These are phyloP conservation scores for Nemania diffusa DNA, from an alignment of 2,329 filamentous ascomycete species.

Conservation along the genomic window DNA sequence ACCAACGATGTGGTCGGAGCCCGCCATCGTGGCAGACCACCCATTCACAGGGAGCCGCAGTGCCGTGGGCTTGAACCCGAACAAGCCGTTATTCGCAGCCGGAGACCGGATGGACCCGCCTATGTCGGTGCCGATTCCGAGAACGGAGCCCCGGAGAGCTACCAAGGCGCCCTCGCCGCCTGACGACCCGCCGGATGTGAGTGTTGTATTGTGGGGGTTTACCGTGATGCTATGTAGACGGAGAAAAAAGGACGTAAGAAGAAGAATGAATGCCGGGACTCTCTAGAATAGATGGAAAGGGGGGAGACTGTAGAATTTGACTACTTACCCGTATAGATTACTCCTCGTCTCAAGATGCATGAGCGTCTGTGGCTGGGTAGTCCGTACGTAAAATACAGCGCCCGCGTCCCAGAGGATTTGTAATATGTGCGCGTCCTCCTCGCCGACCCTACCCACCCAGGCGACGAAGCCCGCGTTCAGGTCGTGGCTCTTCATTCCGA, in stretches of 20 bases:
- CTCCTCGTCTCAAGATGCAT: constrained; percentile 64
- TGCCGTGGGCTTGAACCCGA: constrained; percentile 56
- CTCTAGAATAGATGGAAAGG: neutral
- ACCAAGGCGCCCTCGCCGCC: constrained; percentile 68
- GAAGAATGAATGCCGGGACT: neutral
- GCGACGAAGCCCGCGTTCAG: constrained; percentile 61
- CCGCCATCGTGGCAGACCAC: constrained; percentile 52
- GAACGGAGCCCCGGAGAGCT: constrained; percentile 60
- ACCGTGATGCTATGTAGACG: constrained; percentile 57
- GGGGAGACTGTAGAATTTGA: neutral
- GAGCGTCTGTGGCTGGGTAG: constrained; percentile 64
- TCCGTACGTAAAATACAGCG: constrained; percentile 62
- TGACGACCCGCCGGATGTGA: constrained; percentile 64
- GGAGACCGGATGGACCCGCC: constrained; percentile 61
- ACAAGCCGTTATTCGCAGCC: constrained; percentile 59
- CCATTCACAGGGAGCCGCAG: constrained; percentile 56
- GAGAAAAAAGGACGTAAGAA: neutral
- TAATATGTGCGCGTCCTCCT: constrained; percentile 60
- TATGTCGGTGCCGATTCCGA: constrained; percentile 66
- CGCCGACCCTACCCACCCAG: constrained; percentile 57
- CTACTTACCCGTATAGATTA: constrained; percentile 57
- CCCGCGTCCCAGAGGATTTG: constrained; percentile 59
- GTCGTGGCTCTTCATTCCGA: constrained; percentile 60
- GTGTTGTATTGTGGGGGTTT: constrained; percentile 62
- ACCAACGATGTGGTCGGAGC: constrained; percentile 48